Conservation (phyloP, 1,284 basidiomycete species). For the Cutaneotrichosporon dermatis region DNA sequence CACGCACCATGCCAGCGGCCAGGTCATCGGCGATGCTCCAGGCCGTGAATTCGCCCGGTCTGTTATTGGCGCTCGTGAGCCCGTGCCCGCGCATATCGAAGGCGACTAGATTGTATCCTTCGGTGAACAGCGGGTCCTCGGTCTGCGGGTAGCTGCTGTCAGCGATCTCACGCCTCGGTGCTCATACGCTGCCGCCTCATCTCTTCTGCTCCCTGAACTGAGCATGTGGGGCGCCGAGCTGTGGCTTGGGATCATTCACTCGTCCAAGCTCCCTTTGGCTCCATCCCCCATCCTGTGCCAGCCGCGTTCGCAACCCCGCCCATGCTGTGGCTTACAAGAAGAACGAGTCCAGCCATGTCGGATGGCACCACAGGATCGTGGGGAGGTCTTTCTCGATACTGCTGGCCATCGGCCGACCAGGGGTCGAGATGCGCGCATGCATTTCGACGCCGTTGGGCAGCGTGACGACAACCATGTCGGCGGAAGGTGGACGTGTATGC, state of each 20-base stretch:
- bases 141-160: conserved; percentile 32
- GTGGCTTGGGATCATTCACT: too few relatives aligned
- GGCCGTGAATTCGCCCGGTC: conserved; percentile 11
- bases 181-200: too few relatives aligned
- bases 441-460: conserved; percentile 5
- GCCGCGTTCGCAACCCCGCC: too few relatives aligned
- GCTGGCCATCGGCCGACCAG: neutral
- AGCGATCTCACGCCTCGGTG: too few relatives aligned
- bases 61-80: conserved; percentile 7
- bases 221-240: too few relatives aligned
- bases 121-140: conserved; percentile 26
- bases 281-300: too few relatives aligned
- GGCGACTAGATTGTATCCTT: conserved; percentile 27
- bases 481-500: conserved; percentile 55
- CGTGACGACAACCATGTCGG: neutral
- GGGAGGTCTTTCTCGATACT: conserved; percentile 3
- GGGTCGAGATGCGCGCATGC: conserved; percentile 10
- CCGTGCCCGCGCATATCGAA: conserved; percentile 31
- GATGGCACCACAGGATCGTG: conserved; percentile 18
- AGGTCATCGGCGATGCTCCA: conserved; percentile 14
- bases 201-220: too few relatives aligned
- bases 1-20: conserved; percentile 16
- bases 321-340: conserved; percentile 17
- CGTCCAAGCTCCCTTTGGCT: too few relatives aligned
- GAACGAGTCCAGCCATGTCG: conserved; percentile 15